Conservation (phyloP, 495 filamentous ascomycete genomes). For the Podospora pseudopauciseta region DNA sequence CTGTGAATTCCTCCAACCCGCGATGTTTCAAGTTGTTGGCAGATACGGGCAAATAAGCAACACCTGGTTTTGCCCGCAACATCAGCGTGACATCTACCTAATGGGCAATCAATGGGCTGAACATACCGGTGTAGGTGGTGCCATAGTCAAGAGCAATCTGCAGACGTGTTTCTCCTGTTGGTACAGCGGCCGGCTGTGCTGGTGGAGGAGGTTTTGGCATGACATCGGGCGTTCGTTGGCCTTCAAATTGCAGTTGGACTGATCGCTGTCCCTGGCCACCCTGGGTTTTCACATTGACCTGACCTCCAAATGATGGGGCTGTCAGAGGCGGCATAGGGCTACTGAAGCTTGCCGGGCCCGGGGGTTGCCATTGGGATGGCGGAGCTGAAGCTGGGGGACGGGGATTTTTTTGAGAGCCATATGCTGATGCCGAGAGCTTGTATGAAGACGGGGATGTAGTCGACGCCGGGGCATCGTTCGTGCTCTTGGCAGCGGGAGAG, state of each 20-base stretch:
- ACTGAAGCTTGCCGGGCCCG: not conserved
- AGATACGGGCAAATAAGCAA: slow-evolving; percentile 16
- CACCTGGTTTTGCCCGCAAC: slow-evolving; percentile 7
- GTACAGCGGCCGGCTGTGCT: not conserved
- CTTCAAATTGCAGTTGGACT: not conserved
- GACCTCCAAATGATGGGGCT: not conserved
- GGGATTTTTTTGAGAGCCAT: not conserved
- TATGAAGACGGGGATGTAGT: not conserved
- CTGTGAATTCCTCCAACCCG: slow-evolving; percentile 17
- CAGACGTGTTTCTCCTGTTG: slow-evolving; percentile 21
- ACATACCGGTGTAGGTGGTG: slow-evolving; percentile 29
- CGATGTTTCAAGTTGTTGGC: slow-evolving; percentile 15
- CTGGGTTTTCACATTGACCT: not conserved
- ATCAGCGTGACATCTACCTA: not conserved
- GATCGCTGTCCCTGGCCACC: slow-evolving; percentile 1
- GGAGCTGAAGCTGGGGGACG: not conserved
- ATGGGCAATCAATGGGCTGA: too few relatives aligned
- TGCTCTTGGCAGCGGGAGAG: not conserved
- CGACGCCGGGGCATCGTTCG: not conserved
- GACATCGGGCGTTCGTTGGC: not conserved
- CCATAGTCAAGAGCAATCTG: slow-evolving; percentile 38
- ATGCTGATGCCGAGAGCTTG: not conserved
- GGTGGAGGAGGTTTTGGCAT: not conserved
- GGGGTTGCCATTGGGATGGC: slow-evolving; percentile 3
- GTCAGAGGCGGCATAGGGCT: not conserved